A percentile compares a stretch with the other conserved stretches of the same genome.
Evolutionary conservation across 2,329 filamentous ascomycete species (phyloP).

Genomic region (Chaetoscypha palmicola): DNA sequence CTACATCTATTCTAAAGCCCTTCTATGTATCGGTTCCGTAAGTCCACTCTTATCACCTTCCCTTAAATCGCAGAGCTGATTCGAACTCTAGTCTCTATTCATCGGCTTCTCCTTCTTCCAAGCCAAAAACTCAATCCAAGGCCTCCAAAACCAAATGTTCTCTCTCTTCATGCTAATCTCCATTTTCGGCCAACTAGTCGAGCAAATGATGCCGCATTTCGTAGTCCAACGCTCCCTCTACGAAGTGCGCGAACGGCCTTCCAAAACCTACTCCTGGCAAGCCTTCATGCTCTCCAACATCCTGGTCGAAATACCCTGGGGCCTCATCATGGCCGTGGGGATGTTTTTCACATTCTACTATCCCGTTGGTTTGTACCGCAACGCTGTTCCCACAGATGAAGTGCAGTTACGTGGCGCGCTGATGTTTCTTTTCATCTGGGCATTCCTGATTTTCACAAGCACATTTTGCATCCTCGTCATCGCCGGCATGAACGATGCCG

Average conservation of each 20-base stretch:
- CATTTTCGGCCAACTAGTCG: slow-evolving; percentile 64
- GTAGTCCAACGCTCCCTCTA: slow-evolving; percentile 46
- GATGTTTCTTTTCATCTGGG: slow-evolving; percentile 68
- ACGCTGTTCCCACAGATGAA: slow-evolving; percentile 54
- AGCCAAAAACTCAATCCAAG: slow-evolving; percentile 47
- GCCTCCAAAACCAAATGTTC: slow-evolving; percentile 65
- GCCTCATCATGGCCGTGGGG: slow-evolving; percentile 61
- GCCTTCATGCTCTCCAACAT: slow-evolving; percentile 62
- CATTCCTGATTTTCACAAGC: slow-evolving; percentile 73
- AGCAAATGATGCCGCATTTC: slow-evolving; percentile 65
- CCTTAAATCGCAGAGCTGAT: too few species aligned
- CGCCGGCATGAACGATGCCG: slow-evolving; percentile 64
- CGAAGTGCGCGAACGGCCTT: slow-evolving; percentile 60
- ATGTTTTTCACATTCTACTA: slow-evolving; percentile 81
- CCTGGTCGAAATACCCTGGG: slow-evolving; percentile 77
- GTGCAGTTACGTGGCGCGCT: slow-evolving; percentile 63
- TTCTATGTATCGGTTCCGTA: slow-evolving; percentile 33
- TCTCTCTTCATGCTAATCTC: slow-evolving; percentile 68
- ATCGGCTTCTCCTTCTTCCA: slow-evolving; percentile 65
- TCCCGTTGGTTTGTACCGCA: slow-evolving; percentile 66
- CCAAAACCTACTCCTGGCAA: slow-evolving; percentile 69
- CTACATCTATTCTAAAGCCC: slow-evolving; percentile 38
- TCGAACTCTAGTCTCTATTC: slow-evolving; percentile 41
- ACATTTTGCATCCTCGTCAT: slow-evolving; percentile 76
- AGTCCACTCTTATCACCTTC: too few species aligned